Conservation (phyloP, 2,329 filamentous ascomycete species). For the Scedosporium minutisporum region DNA sequence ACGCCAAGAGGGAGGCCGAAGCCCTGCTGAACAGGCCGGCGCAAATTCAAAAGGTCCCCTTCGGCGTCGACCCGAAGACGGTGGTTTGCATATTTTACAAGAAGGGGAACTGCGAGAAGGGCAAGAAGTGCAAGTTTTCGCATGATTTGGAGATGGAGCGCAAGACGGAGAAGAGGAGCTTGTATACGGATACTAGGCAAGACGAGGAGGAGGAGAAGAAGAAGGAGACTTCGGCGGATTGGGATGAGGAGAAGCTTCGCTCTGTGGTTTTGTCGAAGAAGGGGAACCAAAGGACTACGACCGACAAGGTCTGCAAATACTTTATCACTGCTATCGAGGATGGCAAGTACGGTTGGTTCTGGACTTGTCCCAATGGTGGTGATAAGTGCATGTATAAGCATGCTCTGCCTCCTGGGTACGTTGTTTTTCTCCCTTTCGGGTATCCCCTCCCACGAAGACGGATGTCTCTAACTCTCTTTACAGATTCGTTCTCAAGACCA, state of each 20-base stretch:
- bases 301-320: slow-evolving; percentile 98
- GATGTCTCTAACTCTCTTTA: slow-evolving; percentile 16
- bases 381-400: slow-evolving; percentile 99
- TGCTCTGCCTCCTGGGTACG: slow-evolving; percentile 85
- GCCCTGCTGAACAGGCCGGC: slow-evolving; percentile 83
- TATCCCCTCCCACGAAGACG: background rate
- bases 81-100: slow-evolving; percentile 95
- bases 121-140: slow-evolving; percentile 94
- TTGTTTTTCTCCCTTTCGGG: slow-evolving; percentile 15
- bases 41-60: slow-evolving; percentile 94
- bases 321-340: slow-evolving; percentile 97
- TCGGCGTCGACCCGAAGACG: slow-evolving; percentile 96
- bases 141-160: slow-evolving; percentile 84
- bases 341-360: slow-evolving; percentile 99
- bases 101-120: slow-evolving; percentile 95
- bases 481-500: slow-evolving; percentile 94
- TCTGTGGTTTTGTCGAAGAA: slow-evolving; percentile 92
- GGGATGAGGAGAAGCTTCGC: slow-evolving; percentile 93
- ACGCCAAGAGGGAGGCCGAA: slow-evolving; percentile 69
- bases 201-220: slow-evolving; percentile 71
- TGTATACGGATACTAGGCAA: slow-evolving; percentile 78
- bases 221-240: slow-evolving; percentile 86
- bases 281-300: slow-evolving; percentile 88
- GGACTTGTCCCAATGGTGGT: slow-evolving; percentile 91
- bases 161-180: slow-evolving; percentile 82